A percentile compares a stretch with the other conserved stretches of the same genome.
Evolutionary conservation across 2,329 filamentous ascomycete genomes (phyloP).

Genomic region (Ascochyta koolunga): DNA sequence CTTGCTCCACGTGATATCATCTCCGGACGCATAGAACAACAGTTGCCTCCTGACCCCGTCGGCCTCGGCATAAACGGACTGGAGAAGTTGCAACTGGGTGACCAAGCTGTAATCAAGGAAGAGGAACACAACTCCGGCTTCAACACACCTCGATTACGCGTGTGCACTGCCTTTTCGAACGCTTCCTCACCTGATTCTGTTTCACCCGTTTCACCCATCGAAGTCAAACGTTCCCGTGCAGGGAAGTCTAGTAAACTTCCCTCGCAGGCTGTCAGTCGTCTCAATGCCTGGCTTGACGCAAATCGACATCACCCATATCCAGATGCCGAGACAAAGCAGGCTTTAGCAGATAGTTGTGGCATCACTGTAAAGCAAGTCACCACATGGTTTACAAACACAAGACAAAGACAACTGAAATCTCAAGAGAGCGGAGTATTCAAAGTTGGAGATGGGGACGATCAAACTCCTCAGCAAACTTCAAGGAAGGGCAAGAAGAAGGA

Average conservation of each 20-base stretch:
- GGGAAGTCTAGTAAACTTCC: slow-evolving; percentile 39
- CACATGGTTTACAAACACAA: slow-evolving; percentile 46
- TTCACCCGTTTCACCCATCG: slow-evolving; percentile 7
- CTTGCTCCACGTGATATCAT: slow-evolving; percentile 28
- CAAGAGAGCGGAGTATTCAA: background rate
- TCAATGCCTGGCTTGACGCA: slow-evolving; percentile 39
- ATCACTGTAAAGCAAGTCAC: slow-evolving; percentile 45
- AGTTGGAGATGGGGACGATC: background rate
- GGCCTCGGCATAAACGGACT: background rate
- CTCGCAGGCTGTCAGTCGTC: slow-evolving; percentile 30
- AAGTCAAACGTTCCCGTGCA: slow-evolving; percentile 38
- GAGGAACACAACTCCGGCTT: background rate
- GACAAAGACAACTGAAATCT: slow-evolving; percentile 33
- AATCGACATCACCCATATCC: slow-evolving; percentile 43
- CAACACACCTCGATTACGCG: slow-evolving; percentile 1
- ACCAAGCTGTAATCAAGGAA: background rate
- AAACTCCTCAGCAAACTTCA: slow-evolving; percentile 13
- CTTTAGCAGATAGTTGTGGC: slow-evolving; percentile 37
- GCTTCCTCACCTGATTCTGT: slow-evolving; percentile 4
- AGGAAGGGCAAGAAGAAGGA: slow-evolving; percentile 48
- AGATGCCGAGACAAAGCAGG: slow-evolving; percentile 34
- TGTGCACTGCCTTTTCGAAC: slow-evolving; percentile 5
- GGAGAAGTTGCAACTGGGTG: background rate
- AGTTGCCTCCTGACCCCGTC: background rate
- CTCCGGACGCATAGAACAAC: background rate